phyloP scores from a whole-genome alignment of 768 basidiomycete genomes.

The Psilocybe tampanensis region DNA sequence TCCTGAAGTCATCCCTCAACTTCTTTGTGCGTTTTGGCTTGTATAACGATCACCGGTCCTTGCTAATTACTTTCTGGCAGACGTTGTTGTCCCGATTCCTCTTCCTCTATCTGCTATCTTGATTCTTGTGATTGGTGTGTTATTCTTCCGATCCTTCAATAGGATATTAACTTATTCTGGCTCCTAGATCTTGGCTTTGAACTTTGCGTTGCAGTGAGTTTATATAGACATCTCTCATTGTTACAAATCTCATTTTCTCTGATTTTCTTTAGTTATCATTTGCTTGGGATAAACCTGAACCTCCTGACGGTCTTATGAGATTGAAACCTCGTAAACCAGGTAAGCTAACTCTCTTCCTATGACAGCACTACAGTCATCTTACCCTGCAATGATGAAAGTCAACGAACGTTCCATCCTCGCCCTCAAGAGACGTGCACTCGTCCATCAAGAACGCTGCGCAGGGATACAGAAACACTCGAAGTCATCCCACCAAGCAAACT shows the following conservation, averaged over 20 bases:
- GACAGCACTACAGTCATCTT: no score
- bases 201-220: slow-evolving; percentile 61
- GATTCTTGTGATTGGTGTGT: slow-evolving; percentile 68
- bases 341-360: no score
- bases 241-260: neutral
- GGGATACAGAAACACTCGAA: slow-evolving; percentile 56
- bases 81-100: slow-evolving; percentile 70
- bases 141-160: neutral
- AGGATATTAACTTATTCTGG: neutral
- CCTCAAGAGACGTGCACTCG: slow-evolving; percentile 58
- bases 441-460: slow-evolving; percentile 52
- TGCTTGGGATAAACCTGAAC: slow-evolving; percentile 74
- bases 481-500: slow-evolving; percentile 43
- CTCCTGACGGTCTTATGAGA: slow-evolving; percentile 66
- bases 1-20: slow-evolving; percentile 69
- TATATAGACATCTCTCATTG: neutral
- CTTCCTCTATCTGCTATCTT: slow-evolving; percentile 68
- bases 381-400: slow-evolving; percentile 46
- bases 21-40: slow-evolving; percentile 52
- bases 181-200: slow-evolving; percentile 69
- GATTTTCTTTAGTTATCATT: slow-evolving; percentile 53
- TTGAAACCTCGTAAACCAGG: slow-evolving; percentile 68
- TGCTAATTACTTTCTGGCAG: slow-evolving; percentile 27
- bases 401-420: slow-evolving; percentile 54
- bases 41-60: neutral